Evolutionary conservation across 2,329 filamentous ascomycete species (phyloP).

Genomic region (Sporothrix curviconia): DNA sequence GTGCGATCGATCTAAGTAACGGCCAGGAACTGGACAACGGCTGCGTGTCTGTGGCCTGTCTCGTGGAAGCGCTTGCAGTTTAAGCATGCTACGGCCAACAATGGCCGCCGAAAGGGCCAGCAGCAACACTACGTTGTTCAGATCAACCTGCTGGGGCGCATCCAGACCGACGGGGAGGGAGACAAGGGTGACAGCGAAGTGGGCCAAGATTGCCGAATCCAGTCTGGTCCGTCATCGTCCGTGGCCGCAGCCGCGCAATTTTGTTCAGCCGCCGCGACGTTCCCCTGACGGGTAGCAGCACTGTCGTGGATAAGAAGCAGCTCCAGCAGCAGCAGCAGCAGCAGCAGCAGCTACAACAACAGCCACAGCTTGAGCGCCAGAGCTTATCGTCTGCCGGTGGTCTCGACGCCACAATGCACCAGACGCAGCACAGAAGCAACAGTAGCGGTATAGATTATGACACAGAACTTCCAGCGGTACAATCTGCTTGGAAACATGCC

Average conservation of each 20-base stretch:
- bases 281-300: slow-evolving; percentile 49
- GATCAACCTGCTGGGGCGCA: slow-evolving; percentile 58
- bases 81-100: slow-evolving; percentile 93
- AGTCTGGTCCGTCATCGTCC: slow-evolving; percentile 89
- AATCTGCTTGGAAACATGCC: slow-evolving; percentile 31
- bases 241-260: slow-evolving; percentile 90
- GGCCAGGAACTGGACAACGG: slow-evolving; percentile 70
- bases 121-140: slow-evolving; percentile 93
- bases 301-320: slow-evolving; percentile 35
- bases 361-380: slow-evolving; percentile 6
- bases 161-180: slow-evolving; percentile 35
- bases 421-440: slow-evolving; percentile 10
- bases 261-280: slow-evolving; percentile 85
- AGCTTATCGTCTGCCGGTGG: neutral
- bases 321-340: slow-evolving; percentile 32
- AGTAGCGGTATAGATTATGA: slow-evolving; percentile 11
- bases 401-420: slow-evolving; percentile 5
- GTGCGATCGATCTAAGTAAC: slow-evolving; percentile 47
- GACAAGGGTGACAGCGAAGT: slow-evolving; percentile 58
- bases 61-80: slow-evolving; percentile 95
- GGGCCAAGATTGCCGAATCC: slow-evolving; percentile 74
- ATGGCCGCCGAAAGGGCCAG: slow-evolving; percentile 84
- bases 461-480: slow-evolving; percentile 26
- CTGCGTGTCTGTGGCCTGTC: slow-evolving; percentile 66
- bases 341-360: slow-evolving; percentile 2